Evolutionary conservation across 202 grass and related monocot species (phyloP).

Genomic region (Digitaria exilis): DNA sequence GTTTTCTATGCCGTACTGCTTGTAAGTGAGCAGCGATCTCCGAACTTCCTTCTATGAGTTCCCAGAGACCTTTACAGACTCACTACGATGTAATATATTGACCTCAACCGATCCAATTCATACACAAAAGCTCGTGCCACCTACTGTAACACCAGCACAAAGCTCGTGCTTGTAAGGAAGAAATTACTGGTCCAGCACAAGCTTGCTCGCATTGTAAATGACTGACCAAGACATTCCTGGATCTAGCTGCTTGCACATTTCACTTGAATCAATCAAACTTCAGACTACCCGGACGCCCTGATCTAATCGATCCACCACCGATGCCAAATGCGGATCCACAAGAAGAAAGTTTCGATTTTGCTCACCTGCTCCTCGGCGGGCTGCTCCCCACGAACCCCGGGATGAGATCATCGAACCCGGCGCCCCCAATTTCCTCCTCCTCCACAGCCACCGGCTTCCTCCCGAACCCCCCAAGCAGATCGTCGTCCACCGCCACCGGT

Average conservation of each 20-base stretch:
- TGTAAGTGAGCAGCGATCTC: not conserved
- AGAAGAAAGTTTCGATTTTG: slow-evolving; percentile 38
- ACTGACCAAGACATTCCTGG: not conserved
- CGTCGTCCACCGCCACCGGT: slow-evolving; percentile 35
- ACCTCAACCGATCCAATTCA: not conserved
- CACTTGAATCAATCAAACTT: slow-evolving; percentile 13
- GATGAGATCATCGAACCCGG: slow-evolving; percentile 77
- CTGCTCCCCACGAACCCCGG: slow-evolving; percentile 69
- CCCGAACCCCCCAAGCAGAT: slow-evolving; percentile 61
- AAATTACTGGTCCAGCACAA: not conserved
- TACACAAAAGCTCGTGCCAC: not conserved
- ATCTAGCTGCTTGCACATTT: slow-evolving; percentile 29
- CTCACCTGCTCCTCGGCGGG: slow-evolving; percentile 39
- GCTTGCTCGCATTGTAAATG: slow-evolving; percentile 3
- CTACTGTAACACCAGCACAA: not conserved
- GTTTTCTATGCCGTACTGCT: not conserved
- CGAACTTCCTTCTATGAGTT: not conserved
- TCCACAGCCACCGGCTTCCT: slow-evolving; percentile 27
- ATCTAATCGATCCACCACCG: not conserved
- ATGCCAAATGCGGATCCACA: slow-evolving; percentile 40
- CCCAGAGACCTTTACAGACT: not conserved
- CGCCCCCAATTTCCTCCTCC: slow-evolving; percentile 3
- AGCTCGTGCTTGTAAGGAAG: not conserved
- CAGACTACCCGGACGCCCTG: not conserved
- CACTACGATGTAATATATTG: slow-evolving; percentile 11